phyloP scores from a whole-genome alignment of 2,329 filamentous ascomycete species.

The Fusarium sp. region DNA sequence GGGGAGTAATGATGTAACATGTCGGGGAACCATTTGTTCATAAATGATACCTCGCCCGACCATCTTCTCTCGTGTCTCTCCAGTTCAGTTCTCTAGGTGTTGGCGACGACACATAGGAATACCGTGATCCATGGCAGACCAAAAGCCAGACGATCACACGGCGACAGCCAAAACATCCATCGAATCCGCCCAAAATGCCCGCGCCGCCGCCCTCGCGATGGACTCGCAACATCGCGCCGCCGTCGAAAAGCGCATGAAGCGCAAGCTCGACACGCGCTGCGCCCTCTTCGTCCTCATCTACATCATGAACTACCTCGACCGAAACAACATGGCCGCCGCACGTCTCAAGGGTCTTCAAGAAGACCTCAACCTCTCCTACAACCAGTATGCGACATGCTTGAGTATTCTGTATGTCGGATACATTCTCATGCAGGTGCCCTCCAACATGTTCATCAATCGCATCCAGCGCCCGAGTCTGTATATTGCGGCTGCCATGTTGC shows the following conservation, averaged over 20 bases:
- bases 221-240: constrained; percentile 61
- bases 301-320: constrained; percentile 77
- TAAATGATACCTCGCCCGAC: constrained; percentile 2
- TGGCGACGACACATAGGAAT: too few relatives aligned
- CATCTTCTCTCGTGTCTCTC: too few relatives aligned
- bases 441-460: constrained; percentile 67
- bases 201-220: constrained; percentile 26
- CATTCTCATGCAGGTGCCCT: constrained; percentile 71
- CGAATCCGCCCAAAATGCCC: constrained; percentile 18
- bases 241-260: constrained; percentile 73
- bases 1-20: constrained; percentile 23
- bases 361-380: constrained; percentile 46
- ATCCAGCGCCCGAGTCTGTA: constrained; percentile 64
- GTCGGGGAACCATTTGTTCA: neutral
- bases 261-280: constrained; percentile 77
- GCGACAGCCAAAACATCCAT: constrained; percentile 33
- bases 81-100: too few relatives aligned
- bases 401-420: constrained; percentile 75
- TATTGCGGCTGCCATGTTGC: constrained; percentile 62
- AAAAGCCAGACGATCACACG: constrained; percentile 33
- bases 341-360: constrained; percentile 71
- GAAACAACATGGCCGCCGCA: constrained; percentile 76
- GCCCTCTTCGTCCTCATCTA: constrained; percentile 79
- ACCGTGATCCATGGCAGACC: constrained; percentile 6
- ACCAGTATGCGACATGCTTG: constrained; percentile 72